Evolutionary conservation across 2,329 filamentous ascomycete species (phyloP), one percentile per base, ranked within the genome.

Genomic region (Huntiella omanensis): DNA sequence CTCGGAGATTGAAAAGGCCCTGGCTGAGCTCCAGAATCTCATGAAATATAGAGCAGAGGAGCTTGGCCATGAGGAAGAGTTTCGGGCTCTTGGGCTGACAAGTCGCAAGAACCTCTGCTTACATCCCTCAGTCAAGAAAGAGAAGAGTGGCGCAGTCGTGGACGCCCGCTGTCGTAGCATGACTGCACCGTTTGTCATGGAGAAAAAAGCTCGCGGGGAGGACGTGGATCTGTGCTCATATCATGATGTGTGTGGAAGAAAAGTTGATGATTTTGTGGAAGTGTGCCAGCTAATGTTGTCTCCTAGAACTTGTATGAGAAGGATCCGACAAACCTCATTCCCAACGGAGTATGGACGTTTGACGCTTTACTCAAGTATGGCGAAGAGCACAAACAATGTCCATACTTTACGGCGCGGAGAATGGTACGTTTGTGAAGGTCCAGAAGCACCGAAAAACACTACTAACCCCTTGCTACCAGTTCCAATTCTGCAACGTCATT

Each of bases 401-500:
- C 91, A 0, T 98, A 98, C 60, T 98, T 98, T 56, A 95, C 88
- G 11, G 83, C 85, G 11, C 73, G 91, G 49, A 77, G 91, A 52
- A 98, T 98, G 91, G 82, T 84, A 62, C 56, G 68, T 55, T 15
- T 46, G 7, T n/a, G 11, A 16, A 2, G 6, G 33, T 19, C 12
- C 4, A 15, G 8, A 11, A 17, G 6, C 35, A 16, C 34, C 34
- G 11, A 43, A 13, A 43, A 28, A n/a, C 6, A 36, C 11, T 40
- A 6, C 13, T 12, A 12, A 13, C 16, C 40, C 12, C 13, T 6
- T 11, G 11, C 53, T 12, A 4, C 4, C 12, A 86, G 81, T 96
- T 98, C 88, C 81, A 91, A 56, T 96, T 87, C 58, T 98, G 91
- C 71, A 96, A 98, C 59, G 86, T 98, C 58, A 95, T 98, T 57